Evolutionary conservation across 257 asterid species (phyloP).

Genomic region (Nicotiana noctiflora): DNA sequence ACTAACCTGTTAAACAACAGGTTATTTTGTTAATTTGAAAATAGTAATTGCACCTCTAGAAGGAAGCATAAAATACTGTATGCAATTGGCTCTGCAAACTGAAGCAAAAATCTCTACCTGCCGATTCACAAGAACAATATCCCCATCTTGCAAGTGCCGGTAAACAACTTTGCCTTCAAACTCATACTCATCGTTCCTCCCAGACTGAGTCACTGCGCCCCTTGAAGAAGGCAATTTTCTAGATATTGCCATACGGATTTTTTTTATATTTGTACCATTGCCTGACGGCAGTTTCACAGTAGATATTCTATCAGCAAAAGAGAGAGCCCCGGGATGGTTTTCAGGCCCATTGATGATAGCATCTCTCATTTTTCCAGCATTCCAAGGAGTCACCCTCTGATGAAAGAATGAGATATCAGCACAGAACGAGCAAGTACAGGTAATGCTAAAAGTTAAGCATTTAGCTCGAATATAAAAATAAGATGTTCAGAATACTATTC

Average conservation of each 20-base stretch:
- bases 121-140: slow-evolving; percentile 91
- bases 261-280: slow-evolving; percentile 5
- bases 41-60: neutral
- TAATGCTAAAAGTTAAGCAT: neutral
- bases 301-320: slow-evolving; percentile 62
- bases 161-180: slow-evolving; percentile 76
- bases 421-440: neutral
- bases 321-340: slow-evolving; percentile 78
- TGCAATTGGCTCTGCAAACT: neutral
- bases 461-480: neutral
- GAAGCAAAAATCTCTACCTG: slow-evolving; percentile 48
- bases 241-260: slow-evolving; percentile 55
- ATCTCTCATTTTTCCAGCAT: slow-evolving; percentile 64
- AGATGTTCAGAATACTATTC: neutral
- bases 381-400: slow-evolving; percentile 98
- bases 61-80: neutral
- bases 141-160: slow-evolving; percentile 98
- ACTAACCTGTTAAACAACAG: neutral
- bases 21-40: slow-evolving; percentile 2
- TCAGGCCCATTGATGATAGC: slow-evolving; percentile 88
- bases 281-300: slow-evolving; percentile 37
- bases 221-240: slow-evolving; percentile 85
- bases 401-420: slow-evolving; percentile 8
- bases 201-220: slow-evolving; percentile 52
- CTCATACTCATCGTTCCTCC: slow-evolving; percentile 54